A percentile compares a stretch with the other conserved stretches of the same genome.
phyloP scores from a whole-genome alignment of 2,329 filamentous ascomycete genomes.

The Pseudogymnoascus sp. region DNA sequence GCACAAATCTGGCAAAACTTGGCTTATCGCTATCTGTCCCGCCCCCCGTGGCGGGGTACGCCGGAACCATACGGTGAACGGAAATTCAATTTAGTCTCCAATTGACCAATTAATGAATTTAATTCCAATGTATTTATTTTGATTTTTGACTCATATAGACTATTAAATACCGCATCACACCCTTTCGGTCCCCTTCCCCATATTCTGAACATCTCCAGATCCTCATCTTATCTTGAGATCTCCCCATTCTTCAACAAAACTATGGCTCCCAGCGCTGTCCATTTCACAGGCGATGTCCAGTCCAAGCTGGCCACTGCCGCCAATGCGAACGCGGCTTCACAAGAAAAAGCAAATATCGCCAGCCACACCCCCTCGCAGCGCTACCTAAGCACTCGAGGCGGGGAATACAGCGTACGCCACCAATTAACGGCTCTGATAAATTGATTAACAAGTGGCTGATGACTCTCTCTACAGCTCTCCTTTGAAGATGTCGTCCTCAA shows the following conservation, averaged over 20 bases:
- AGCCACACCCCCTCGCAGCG: constrained; percentile 43
- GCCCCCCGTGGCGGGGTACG: constrained; percentile 4
- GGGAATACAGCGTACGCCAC: constrained; percentile 48
- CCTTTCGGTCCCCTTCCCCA: not conserved
- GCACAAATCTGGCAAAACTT: not conserved
- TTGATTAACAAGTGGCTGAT: constrained; percentile 12
- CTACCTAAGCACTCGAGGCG: constrained; percentile 55
- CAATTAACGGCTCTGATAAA: constrained; percentile 11
- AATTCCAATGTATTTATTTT: not conserved
- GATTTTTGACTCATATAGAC: not conserved
- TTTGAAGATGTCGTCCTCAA: constrained; percentile 90
- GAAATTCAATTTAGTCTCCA: not conserved
- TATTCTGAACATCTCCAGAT: not conserved
- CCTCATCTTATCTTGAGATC: not conserved
- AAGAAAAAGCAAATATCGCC: constrained; percentile 7
- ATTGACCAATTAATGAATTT: constrained; percentile 1
- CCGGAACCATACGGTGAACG: constrained; percentile 5
- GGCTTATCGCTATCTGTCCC: not conserved
- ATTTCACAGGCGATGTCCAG: not conserved
- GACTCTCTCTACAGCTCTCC: constrained; percentile 51
- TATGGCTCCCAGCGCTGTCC: not conserved
- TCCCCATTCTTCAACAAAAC: not conserved
- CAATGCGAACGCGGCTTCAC: not conserved
- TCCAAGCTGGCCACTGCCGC: not conserved
- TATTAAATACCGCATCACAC: constrained; percentile 1